These are phyloP conservation scores for Lindgomyces ingoldianus DNA, from an alignment of 495 filamentous ascomycete genomes.

Conservation along the genomic window DNA sequence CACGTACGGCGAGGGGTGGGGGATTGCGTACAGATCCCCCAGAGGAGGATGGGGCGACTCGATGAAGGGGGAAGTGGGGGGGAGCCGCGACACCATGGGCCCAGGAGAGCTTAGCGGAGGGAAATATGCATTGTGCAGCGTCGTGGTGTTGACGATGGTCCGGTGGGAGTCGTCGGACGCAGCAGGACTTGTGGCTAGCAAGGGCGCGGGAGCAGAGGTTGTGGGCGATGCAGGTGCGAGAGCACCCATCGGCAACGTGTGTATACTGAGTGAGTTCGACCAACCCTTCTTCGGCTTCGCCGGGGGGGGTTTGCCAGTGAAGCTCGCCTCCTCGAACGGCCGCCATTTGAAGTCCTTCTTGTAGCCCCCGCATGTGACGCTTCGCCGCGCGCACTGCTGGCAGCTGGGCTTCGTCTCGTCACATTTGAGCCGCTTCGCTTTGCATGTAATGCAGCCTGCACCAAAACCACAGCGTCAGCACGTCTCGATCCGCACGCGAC, in stretches of 20 bases:
- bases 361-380: constrained; percentile 74
- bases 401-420: constrained; percentile 78
- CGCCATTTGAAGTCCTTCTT: constrained; percentile 86
- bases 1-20: constrained; percentile 24
- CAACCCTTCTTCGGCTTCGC: constrained; percentile 56
- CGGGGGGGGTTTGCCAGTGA: constrained; percentile 53
- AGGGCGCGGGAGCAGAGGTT: constrained; percentile 6
- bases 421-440: constrained; percentile 78
- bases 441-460: constrained; percentile 77
- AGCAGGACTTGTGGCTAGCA: constrained; percentile 4
- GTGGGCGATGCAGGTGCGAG: constrained; percentile 21
- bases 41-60: constrained; percentile 21
- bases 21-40: constrained; percentile 15
- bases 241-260: not conserved
- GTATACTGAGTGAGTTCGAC: not conserved
- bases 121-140: constrained; percentile 17
- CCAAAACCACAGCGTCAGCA: not conserved
- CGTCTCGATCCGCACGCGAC: constrained; percentile 39
- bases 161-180: constrained; percentile 16
- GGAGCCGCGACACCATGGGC: not conserved
- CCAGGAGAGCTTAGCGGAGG: constrained; percentile 9
- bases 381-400: constrained; percentile 69
- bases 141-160: constrained; percentile 1
- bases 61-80: constrained; percentile 10
- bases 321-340: constrained; percentile 68